Base-by-base conservation (phyloP, 2,329 filamentous ascomycete genomes). In the Ascosphaera aggregata region DNA sequence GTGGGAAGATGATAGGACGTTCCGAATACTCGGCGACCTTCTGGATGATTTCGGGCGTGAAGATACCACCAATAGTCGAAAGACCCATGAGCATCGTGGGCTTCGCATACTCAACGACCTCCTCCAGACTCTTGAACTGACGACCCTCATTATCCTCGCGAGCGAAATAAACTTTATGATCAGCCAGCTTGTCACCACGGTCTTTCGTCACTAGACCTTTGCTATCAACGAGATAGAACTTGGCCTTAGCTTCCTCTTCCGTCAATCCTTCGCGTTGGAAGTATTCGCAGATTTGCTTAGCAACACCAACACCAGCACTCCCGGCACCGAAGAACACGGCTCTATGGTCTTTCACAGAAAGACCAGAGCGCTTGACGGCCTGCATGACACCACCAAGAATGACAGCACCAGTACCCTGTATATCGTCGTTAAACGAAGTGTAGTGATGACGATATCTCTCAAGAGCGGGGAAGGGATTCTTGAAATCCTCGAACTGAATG, bases 381-480 rank as follows among this genome's bases (percentile, higher is more conserved):
- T 68, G 71, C 60, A 80, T 72, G 56, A 79, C 67, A 49, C 86
- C 86, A 45, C 71, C 86, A 40, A 94, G 70, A 44, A 95, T 84
- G 51, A 98, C 89, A 45, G 86, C 84, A 49, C 89, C 89, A 49
- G 89, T 95, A 47, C 86, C 86, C 65, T 95, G 86, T 54, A 98
- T 89, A 55, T 98, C 86, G 54, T 95, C 89, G 59, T 95, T 95
- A 72, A 98, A 98, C 68, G 81, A 91, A 58, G 80, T 85, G 66
- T 93, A 86, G 46, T 67, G 71, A 55, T 85, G 67, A 49, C 81
- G 78, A 63, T 95, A 95, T 43, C 82, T 73, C 55, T 89, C 79
- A 32, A 95, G 71, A 51, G 91, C 86, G 45, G 80, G 78, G 70
- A 95, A 98, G 36, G 89, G 86, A 52, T 86, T 92, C 66, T 95